Evolutionary conservation across 1,284 basidiomycete genomes (phyloP).

Genomic region (Microbotryum scabiosae): DNA sequence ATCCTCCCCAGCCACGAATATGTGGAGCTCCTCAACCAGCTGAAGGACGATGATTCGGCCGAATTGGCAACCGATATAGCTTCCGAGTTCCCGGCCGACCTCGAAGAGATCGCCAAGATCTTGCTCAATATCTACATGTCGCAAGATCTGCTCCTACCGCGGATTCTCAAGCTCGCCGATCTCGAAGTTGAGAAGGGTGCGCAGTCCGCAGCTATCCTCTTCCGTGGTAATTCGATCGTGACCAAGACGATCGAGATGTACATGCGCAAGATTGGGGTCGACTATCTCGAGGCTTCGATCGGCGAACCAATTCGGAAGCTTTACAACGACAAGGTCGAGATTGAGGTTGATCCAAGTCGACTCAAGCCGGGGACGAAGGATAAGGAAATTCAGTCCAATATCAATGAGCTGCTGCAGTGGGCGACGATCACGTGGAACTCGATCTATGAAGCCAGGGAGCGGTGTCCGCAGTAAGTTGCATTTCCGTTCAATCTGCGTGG

Average conservation of each 20-base stretch:
- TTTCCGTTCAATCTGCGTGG: too few species aligned
- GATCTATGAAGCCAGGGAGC: constrained; percentile 59
- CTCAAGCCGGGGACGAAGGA: constrained; percentile 43
- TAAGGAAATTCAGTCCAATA: constrained; percentile 47
- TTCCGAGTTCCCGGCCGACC: constrained; percentile 23
- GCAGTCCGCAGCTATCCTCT: constrained; percentile 50
- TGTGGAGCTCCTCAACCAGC: constrained; percentile 20
- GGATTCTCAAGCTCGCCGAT: constrained; percentile 29
- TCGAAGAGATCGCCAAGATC: constrained; percentile 30
- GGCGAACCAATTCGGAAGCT: constrained; percentile 59
- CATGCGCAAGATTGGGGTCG: constrained; percentile 63
- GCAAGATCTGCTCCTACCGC: constrained; percentile 22
- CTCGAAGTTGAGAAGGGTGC: constrained; percentile 24
- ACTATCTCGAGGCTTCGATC: constrained; percentile 66
- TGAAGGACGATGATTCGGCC: constrained; percentile 25
- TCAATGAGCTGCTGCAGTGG: constrained; percentile 50
- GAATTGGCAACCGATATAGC: constrained; percentile 28
- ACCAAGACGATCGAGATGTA: constrained; percentile 70
- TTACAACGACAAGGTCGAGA: constrained; percentile 58
- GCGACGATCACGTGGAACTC: constrained; percentile 65
- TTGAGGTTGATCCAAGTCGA: constrained; percentile 62
- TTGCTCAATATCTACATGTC: constrained; percentile 31
- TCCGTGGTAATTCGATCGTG: constrained; percentile 68
- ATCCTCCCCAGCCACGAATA: constrained; percentile 31
- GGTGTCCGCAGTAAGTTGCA: constrained; percentile 61